Evolutionary conservation across 2,329 filamentous ascomycete genomes (phyloP), one percentile per base, ranked within the genome.

Genomic region (Myriosclerotinia scirpicola): DNA sequence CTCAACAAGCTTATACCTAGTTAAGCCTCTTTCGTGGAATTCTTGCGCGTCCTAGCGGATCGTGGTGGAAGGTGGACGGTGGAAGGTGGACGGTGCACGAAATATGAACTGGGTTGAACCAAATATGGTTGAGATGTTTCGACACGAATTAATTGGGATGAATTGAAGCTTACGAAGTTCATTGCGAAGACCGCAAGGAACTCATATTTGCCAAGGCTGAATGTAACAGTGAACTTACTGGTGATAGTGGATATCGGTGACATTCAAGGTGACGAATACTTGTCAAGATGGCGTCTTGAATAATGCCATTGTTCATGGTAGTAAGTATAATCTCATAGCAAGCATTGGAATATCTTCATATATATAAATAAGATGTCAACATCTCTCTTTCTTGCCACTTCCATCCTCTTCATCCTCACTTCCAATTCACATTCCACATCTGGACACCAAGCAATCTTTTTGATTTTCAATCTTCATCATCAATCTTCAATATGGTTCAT

Each of bases 401-500:
- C 30, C 63, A 52, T 48, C 15, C 15, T 52, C 34, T 20, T 20
- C 17, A 50, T 52, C 54, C 7, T 52, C 22, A 22, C 42, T 59
- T 59, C 42, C 26, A 48, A 11, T n/a, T 48, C 44, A n/a, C 12
- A n/a, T 11, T 52, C 34, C 5, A n/a, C 22, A 22, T 15, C 11
- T 46, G 17, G 6, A 40, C n/a, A 22, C 15, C 4, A 52, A n/a
- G 8, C 11, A 59, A n/a, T 15, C 8, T 17, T 50, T 42, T 15
- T 7, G 22, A 26, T 65, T 48, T 34, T 22, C 14, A 7, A 9
- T 38, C 5, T 20, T 40, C 1, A 38, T 20, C 36, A 22, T 42
- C 64, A 65, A 50, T 3, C n/a, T n/a, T 26, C 26, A 26, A 26
- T 26, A 66, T 59, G 53, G 67, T 58, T 60, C 46, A 67, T 38